These are phyloP conservation scores for Backusella luteola DNA, from an alignment of 192 early-diverging fungal genomes.

Conservation along the genomic window DNA sequence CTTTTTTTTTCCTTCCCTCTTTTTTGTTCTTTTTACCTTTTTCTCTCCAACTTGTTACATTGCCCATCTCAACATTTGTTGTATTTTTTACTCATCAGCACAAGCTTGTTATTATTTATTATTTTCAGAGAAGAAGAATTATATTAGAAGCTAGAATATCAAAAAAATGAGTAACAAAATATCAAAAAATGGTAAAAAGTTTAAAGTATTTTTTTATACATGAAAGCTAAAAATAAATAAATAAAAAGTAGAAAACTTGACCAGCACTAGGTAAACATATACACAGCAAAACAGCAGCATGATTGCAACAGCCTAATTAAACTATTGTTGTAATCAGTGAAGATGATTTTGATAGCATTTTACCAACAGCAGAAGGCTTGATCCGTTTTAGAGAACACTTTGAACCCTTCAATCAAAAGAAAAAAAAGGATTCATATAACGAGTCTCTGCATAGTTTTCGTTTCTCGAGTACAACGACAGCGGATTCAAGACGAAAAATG, in stretches of 20 bases:
- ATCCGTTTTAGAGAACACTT: slow-evolving; percentile 9
- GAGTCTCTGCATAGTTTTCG: slow-evolving; percentile 19
- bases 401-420: background rate
- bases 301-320: background rate
- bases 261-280: background rate
- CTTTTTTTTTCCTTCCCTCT: background rate
- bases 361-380: slow-evolving; percentile 9
- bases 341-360: slow-evolving; percentile 3
- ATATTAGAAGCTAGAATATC: background rate
- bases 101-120: background rate
- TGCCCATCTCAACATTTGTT: background rate
- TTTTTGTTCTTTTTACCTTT: background rate
- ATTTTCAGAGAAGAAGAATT: background rate
- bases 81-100: background rate
- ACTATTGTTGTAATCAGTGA: background rate
- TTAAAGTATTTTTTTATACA: background rate
- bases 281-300: background rate
- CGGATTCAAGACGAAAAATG: background rate
- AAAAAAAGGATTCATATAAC: slow-evolving; percentile 2
- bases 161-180: slow-evolving; percentile 6
- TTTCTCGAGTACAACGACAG: background rate
- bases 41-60: slow-evolving; percentile 1
- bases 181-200: background rate
- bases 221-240: background rate
- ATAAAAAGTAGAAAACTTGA: background rate